Evolutionary conservation across 768 basidiomycete species (phyloP), one percentile per base, ranked within the genome.

Genomic region (Mycena haematopus): DNA sequence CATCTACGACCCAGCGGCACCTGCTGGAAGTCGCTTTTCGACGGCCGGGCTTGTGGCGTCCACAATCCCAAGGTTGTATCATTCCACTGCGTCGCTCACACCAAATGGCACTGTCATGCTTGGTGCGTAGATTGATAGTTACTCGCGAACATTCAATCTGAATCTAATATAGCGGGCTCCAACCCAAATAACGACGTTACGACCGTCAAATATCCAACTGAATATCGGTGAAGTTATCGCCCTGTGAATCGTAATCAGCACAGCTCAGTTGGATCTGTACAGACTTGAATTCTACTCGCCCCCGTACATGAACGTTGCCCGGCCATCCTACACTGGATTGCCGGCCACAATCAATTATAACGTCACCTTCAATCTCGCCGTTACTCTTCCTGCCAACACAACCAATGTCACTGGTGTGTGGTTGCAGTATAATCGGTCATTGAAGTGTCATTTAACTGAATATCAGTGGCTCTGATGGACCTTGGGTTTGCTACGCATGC

Each of bases 401-500:
- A 61, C 46, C 24, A 68, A 57, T n/a, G 66, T 79, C 22, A 63
- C 73, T 66, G 76, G 77, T 76, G 52, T 51, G 49, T 36, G 54
- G 33, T 49, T 44, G 22, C n/a, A n/a, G 15, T 22, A 55, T 31
- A 15, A 25, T 35, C 21, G 56, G 13, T 31, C 27, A 54, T 33
- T 19, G 10, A 51, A 21, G 31, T 19, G n/a, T 21, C 56, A 36
- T 52, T 36, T 25, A 58, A 8, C 29, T 42, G 11, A 19, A 22
- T 55, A 31, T 9, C 52, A 80, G 79, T 79, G 25, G 72, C 75
- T 8, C 64, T 81, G 14, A 76, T 77, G 62, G 79, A 81, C 58
- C 71, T 79, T 19, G 78, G 79, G 0, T 80, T 80, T 64, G 77
- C 77, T 1, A 77, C 80, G 2, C 80, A 81, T 58, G 78, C 74